These are phyloP conservation scores for Hypoxylon sp. DNA, from an alignment of 2,329 filamentous ascomycete species.

Conservation along the genomic window DNA sequence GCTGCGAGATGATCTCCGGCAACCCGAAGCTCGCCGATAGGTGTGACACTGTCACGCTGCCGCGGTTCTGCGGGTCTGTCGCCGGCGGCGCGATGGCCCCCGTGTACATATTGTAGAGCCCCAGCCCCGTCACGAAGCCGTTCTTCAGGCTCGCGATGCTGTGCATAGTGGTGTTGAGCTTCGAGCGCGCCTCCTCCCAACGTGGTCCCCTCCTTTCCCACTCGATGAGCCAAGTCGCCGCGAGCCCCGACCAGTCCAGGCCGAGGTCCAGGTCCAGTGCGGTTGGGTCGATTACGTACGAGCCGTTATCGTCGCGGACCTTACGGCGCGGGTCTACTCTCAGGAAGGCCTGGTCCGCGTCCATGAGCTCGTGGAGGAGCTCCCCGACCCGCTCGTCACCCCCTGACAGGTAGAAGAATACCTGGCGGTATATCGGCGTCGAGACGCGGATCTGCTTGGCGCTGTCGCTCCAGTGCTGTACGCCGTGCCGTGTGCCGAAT, in stretches of 20 bases:
- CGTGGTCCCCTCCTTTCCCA: conserved; percentile 64
- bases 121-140: conserved; percentile 66
- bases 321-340: conserved; percentile 65
- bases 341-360: conserved; percentile 61
- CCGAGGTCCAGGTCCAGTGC: conserved; percentile 61
- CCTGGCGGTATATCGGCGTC: conserved; percentile 63
- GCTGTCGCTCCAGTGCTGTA: conserved; percentile 68
- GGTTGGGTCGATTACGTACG: conserved; percentile 54
- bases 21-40: conserved; percentile 66
- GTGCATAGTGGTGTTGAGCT: conserved; percentile 56
- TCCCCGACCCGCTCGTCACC: conserved; percentile 66
- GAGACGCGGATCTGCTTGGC: conserved; percentile 69
- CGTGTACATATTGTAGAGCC: conserved; percentile 58
- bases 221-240: conserved; percentile 65
- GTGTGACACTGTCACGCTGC: conserved; percentile 61
- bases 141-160: conserved; percentile 64
- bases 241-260: conserved; percentile 66
- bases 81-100: conserved; percentile 61
- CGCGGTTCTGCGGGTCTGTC: conserved; percentile 59
- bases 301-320: conserved; percentile 57
- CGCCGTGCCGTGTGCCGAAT: conserved; percentile 68
- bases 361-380: conserved; percentile 59
- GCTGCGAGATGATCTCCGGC: conserved; percentile 63
- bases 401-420: conserved; percentile 64
- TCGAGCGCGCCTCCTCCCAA: conserved; percentile 60